A percentile compares a stretch with the other conserved stretches of the same genome.
These are phyloP conservation scores for Suaeda aralocaspica DNA, from an alignment of 148 eudicot species.

Conservation along the genomic window DNA sequence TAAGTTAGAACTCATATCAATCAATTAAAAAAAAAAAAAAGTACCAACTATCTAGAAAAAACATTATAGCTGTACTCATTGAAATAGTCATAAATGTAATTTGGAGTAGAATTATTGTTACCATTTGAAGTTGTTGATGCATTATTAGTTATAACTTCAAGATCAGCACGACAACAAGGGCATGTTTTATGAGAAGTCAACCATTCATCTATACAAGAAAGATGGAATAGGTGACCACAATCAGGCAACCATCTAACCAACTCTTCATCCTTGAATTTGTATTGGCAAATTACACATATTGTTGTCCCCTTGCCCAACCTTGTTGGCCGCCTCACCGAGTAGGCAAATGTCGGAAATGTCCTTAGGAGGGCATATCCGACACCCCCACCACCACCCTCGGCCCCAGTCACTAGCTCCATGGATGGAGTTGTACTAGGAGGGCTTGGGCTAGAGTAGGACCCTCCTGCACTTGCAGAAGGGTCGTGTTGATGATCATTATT, in stretches of 20 bases:
- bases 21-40: too few relatives aligned
- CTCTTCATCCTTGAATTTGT: constrained; percentile 16
- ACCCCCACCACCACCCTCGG: constrained; percentile 20
- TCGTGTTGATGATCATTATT: neutral
- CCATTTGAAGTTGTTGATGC: neutral
- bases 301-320: constrained; percentile 18
- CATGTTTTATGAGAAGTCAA: constrained; percentile 24
- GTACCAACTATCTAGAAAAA: neutral
- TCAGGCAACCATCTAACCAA: constrained; percentile 29
- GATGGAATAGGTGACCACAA: constrained; percentile 28
- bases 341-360: constrained; percentile 35
- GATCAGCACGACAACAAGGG: constrained; percentile 32
- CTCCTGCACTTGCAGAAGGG: neutral
- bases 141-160: neutral
- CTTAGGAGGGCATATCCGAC: constrained; percentile 26
- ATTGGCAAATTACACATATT: constrained; percentile 27
- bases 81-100: constrained; percentile 3
- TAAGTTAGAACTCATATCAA: too few relatives aligned
- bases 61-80: neutral
- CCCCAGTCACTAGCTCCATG: neutral
- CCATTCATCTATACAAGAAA: constrained; percentile 27
- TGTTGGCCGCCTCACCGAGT: constrained; percentile 23
- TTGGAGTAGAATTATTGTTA: neutral
- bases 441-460: neutral
- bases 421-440: neutral